phyloP scores from a whole-genome alignment of 495 filamentous ascomycete species.

The Trypethelium eluteriae region DNA sequence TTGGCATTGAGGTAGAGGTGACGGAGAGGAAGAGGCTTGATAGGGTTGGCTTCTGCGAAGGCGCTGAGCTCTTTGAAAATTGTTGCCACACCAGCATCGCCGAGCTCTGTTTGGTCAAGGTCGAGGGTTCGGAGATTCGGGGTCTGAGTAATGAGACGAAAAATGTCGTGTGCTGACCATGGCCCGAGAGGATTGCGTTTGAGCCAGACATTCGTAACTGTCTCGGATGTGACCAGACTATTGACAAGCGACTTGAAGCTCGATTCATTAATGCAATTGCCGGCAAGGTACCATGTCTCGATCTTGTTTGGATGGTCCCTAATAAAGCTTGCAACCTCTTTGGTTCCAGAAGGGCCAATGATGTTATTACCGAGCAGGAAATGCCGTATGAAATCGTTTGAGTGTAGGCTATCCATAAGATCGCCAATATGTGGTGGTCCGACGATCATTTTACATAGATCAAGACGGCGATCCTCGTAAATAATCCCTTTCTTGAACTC shows the following conservation, averaged over 20 bases:
- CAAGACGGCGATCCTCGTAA: slow-evolving; percentile 30
- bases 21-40: slow-evolving; percentile 25
- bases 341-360: slow-evolving; percentile 36
- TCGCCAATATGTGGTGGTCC: slow-evolving; percentile 36
- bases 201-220: slow-evolving; percentile 41
- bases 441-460: slow-evolving; percentile 36
- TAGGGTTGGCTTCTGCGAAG: slow-evolving; percentile 7
- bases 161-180: slow-evolving; percentile 25
- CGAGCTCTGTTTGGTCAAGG: slow-evolving; percentile 39
- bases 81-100: slow-evolving; percentile 32
- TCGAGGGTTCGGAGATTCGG: slow-evolving; percentile 36
- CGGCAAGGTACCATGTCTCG: slow-evolving; percentile 42
- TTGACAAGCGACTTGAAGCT: slow-evolving; percentile 32
- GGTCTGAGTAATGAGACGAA: slow-evolving; percentile 28
- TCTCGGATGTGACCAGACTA: slow-evolving; percentile 28
- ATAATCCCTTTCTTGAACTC: slow-evolving; percentile 32
- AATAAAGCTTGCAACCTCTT: slow-evolving; percentile 35
- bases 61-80: slow-evolving; percentile 30
- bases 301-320: slow-evolving; percentile 33
- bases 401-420: slow-evolving; percentile 32
- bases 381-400: slow-evolving; percentile 35
- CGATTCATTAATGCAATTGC: slow-evolving; percentile 34
- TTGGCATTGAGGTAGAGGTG: slow-evolving; percentile 38
- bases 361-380: slow-evolving; percentile 43
- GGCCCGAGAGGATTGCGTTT: slow-evolving; percentile 41